Percentiles rank a stretch among this genome's conserved stretches.
These are phyloP conservation scores for Botryosphaeria dothidea DNA, from an alignment of 2,329 filamentous ascomycete genomes.

Conservation along the genomic window DNA sequence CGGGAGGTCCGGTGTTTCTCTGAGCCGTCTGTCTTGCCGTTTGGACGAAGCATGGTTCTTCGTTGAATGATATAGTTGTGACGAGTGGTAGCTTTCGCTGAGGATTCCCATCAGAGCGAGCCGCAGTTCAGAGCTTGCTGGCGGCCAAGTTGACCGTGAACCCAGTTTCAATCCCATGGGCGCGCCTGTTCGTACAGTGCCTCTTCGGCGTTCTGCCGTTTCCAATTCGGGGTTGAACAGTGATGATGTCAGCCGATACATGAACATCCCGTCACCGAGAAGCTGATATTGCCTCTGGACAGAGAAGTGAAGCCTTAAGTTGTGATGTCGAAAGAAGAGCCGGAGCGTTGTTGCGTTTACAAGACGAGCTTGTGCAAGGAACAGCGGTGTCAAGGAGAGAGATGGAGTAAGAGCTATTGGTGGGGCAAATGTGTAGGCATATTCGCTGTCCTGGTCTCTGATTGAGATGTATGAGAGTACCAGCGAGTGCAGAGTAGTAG, in stretches of 20 bases:
- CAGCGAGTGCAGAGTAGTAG: constrained; percentile 16
- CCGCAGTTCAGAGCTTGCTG: constrained; percentile 88
- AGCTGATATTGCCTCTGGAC: constrained; percentile 81
- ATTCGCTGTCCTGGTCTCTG: not conserved
- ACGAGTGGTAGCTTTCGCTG: constrained; percentile 66
- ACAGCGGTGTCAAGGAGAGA: constrained; percentile 73
- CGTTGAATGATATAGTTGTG: constrained; percentile 32
- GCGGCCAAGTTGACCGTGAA: constrained; percentile 84
- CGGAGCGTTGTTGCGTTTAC: constrained; percentile 76
- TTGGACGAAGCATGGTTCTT: constrained; percentile 18
- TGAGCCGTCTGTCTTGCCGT: constrained; percentile 10
- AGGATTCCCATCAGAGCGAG: constrained; percentile 85
- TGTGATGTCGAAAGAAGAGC: constrained; percentile 74
- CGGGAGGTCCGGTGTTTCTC: constrained; percentile 33
- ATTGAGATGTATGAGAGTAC: constrained; percentile 12
- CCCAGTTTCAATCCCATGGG: constrained; percentile 81
- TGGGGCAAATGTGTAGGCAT: constrained; percentile 45
- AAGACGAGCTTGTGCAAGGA: constrained; percentile 72
- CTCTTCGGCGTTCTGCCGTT: constrained; percentile 71
- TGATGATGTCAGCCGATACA: constrained; percentile 74
- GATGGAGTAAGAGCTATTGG: constrained; percentile 60
- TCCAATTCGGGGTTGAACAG: constrained; percentile 83
- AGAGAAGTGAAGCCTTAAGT: constrained; percentile 69
- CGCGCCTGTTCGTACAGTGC: constrained; percentile 60
- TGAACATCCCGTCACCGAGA: constrained; percentile 81